These are phyloP conservation scores for Pistacia vera DNA, from an alignment of 345 rosid species.

Conservation along the genomic window DNA sequence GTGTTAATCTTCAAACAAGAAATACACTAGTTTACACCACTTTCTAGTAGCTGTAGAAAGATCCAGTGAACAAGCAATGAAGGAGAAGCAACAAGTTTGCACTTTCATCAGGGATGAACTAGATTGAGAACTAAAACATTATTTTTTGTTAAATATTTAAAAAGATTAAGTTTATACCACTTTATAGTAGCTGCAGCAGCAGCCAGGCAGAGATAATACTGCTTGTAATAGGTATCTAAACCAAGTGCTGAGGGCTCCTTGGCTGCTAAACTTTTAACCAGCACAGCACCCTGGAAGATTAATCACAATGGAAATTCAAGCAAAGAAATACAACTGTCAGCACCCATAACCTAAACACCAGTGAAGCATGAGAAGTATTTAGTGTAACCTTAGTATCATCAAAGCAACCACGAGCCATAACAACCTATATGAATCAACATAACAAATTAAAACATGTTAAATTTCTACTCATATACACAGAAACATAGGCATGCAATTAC, in stretches of 20 bases:
- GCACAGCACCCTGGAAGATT: conserved; percentile 73
- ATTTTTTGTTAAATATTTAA: conserved; percentile 4
- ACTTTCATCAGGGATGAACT: background rate
- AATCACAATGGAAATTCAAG: conserved; percentile 27
- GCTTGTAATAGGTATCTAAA: conserved; percentile 91
- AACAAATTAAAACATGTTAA: conserved; percentile 9
- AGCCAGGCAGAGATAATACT: conserved; percentile 91
- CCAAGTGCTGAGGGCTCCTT: conserved; percentile 93
- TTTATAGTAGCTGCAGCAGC: conserved; percentile 89
- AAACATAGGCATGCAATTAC: background rate
- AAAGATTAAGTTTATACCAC: conserved; percentile 53
- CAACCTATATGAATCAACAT: conserved; percentile 52
- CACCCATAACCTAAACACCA: conserved; percentile 8
- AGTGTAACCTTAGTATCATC: conserved; percentile 90
- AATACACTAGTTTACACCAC: no score
- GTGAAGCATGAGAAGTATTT: conserved; percentile 15
- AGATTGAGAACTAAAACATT: conserved; percentile 10
- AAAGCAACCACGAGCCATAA: conserved; percentile 87
- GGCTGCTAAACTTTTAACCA: conserved; percentile 80
- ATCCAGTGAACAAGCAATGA: background rate
- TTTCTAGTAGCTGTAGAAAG: no score
- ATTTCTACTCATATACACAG: background rate
- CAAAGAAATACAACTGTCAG: conserved; percentile 22
- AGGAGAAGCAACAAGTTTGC: background rate
- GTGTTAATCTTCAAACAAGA: background rate